A percentile compares a stretch with the other conserved stretches of the same genome.
Conservation (phyloP, 352 stramenopile species). For the Globisporangium ultimum region DNA sequence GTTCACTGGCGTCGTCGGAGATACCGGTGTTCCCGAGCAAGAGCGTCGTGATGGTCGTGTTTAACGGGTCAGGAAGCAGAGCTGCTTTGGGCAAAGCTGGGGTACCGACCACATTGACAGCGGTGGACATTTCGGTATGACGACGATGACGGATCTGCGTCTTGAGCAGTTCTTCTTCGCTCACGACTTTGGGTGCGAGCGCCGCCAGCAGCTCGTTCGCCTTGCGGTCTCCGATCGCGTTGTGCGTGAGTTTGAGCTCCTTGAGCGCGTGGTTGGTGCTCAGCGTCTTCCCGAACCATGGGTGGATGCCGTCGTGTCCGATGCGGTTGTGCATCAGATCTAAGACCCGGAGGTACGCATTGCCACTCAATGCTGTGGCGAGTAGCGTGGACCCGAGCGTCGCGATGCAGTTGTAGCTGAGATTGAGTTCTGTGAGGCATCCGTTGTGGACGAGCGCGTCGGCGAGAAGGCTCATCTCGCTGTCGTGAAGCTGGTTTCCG, state of each 20-base stretch:
- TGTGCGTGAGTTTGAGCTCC: slow-evolving; percentile 65
- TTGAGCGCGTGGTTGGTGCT: slow-evolving; percentile 42
- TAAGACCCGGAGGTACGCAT: slow-evolving; percentile 36
- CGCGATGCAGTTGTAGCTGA: slow-evolving; percentile 72
- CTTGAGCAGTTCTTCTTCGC: slow-evolving; percentile 55
- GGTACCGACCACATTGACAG: background rate
- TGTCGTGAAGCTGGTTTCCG: slow-evolving; percentile 64
- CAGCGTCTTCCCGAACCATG: slow-evolving; percentile 63
- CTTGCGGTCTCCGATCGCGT: slow-evolving; percentile 57
- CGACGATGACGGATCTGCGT: slow-evolving; percentile 29
- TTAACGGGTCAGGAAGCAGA: slow-evolving; percentile 28
- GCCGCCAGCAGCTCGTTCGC: slow-evolving; percentile 45
- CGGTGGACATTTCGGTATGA: slow-evolving; percentile 16
- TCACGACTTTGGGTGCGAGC: slow-evolving; percentile 35
- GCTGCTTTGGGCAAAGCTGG: background rate
- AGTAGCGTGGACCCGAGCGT: slow-evolving; percentile 49
- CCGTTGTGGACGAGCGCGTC: slow-evolving; percentile 52
- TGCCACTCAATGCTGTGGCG: slow-evolving; percentile 41
- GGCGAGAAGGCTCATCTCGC: slow-evolving; percentile 42
- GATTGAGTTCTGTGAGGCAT: slow-evolving; percentile 44
- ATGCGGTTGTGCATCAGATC: slow-evolving; percentile 76
- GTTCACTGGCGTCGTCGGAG: slow-evolving; percentile 38
- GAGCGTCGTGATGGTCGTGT: slow-evolving; percentile 53
- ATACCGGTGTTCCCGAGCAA: slow-evolving; percentile 61
- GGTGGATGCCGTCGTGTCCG: slow-evolving; percentile 42